Percentiles rank a stretch among this genome's conserved stretches.
Conservation (phyloP, 768 basidiomycete species). For the Botryobasidium botryosum region DNA sequence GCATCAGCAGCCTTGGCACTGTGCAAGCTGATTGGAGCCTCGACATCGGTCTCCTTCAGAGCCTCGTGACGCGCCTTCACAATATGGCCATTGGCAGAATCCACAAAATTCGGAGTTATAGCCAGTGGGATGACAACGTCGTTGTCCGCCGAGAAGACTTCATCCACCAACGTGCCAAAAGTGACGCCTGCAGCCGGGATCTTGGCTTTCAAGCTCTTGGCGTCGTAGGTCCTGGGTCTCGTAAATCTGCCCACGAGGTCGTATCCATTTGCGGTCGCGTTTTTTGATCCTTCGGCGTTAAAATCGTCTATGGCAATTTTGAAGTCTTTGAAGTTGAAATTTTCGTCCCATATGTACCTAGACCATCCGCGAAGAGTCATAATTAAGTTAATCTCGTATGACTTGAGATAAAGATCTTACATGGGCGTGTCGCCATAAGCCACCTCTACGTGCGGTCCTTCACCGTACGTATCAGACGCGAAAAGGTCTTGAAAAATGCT, state of each 20-base stretch:
- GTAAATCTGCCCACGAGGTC: neutral
- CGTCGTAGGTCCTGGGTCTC: too few species aligned
- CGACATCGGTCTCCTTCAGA: too few species aligned
- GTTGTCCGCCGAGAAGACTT: neutral
- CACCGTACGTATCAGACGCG: too few species aligned
- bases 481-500: too few species aligned
- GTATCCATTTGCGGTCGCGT: neutral
- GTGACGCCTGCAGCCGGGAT: neutral
- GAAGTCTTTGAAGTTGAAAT: neutral
- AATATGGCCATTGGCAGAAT: neutral
- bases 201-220: too few species aligned
- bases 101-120: neutral
- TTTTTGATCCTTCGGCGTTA: neutral
- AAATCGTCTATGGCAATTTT: neutral
- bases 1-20: neutral
- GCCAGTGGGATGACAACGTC: neutral
- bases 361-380: neutral
- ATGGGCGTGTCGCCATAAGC: too few species aligned
- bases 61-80: neutral
- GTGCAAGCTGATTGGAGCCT: neutral
- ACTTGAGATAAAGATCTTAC: too few species aligned
- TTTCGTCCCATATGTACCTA: neutral
- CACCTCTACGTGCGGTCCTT: too few species aligned
- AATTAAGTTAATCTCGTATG: too few species aligned
- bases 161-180: neutral